Base-by-base conservation (phyloP, 169 alveolate genomes). In the Cystoisospora suis region DNA sequence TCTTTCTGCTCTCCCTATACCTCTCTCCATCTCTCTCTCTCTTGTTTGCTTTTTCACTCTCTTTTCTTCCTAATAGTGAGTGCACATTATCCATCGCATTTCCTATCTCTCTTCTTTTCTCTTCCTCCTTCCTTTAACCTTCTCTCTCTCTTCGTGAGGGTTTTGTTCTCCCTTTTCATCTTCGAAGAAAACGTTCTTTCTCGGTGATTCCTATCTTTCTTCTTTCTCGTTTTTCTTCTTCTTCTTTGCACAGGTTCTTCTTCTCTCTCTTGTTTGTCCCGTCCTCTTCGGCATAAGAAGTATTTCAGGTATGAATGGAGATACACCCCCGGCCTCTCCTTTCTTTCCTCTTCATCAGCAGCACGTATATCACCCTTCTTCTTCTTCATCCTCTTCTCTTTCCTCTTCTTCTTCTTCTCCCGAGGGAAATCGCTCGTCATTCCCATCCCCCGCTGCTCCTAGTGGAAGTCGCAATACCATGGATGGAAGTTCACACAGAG, bases 251-350 rank as follows among this genome's bases (percentile, higher is more conserved):
- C 87, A 87, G 91, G 91, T 87, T 32, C 80, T 87, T 29, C 53
- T 87, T 34, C 46, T 87, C 80, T 70, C 91, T 5, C 44, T 87
- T 45, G 87, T 56, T 20, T 87, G 91, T 80, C 91, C 91, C 47
- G 46, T 87, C 32, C 87, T 87, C 36, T 87, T 87, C 80, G 87
- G 86, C 20, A 42, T 45, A 36, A 77, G 91, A 40, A 38, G 70
- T 45, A 36, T 87, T 61, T 32, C 56, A 70, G 91, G 87, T 12
- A 58, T 87, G n/a, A 27, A 65, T n/a, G 91, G 91, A 23, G 86
- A 80, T n/a, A 87, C 91, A 65, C 91, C 91, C n/a, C 91, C 91
- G 32, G 29, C 72, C 44, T 80, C 38, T 49, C 91, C 91, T 0
- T 80, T 87, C 58, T 75, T 49, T 44, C 45, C n/a, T 27, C 42